phyloP scores from a whole-genome alignment of 2,329 filamentous ascomycete genomes.

The Penicillium thymicola region DNA sequence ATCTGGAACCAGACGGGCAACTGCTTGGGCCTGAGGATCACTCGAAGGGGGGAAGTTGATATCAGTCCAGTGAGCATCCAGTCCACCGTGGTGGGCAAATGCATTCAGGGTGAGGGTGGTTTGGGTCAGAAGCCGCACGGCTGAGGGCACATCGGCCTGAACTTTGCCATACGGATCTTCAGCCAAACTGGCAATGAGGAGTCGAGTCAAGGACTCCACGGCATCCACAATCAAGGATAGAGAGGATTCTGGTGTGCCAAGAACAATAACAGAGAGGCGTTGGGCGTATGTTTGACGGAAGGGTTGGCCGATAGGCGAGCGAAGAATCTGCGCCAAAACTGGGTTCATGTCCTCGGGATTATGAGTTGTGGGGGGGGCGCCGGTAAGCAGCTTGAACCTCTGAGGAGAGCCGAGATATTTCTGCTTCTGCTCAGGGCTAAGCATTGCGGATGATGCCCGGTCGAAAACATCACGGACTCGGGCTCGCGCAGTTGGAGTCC shows the following conservation, averaged over 20 bases:
- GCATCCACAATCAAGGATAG: constrained; percentile 67
- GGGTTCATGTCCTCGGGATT: constrained; percentile 51
- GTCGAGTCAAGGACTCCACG: constrained; percentile 63
- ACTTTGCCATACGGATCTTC: constrained; percentile 86
- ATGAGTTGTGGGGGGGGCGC: constrained; percentile 30
- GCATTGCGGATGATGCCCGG: constrained; percentile 38
- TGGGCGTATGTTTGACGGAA: constrained; percentile 69
- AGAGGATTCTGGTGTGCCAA: constrained; percentile 71
- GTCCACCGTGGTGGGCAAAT: constrained; percentile 52
- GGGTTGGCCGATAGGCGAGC: constrained; percentile 58
- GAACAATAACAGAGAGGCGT: constrained; percentile 63
- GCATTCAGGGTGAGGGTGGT: constrained; percentile 67
- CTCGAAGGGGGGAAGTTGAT: constrained; percentile 50
- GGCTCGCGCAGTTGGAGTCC: constrained; percentile 42
- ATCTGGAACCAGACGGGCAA: constrained; percentile 52
- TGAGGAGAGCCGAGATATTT: constrained; percentile 36
- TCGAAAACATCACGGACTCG: constrained; percentile 39
- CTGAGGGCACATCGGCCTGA: constrained; percentile 71
- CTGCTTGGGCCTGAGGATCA: constrained; percentile 29
- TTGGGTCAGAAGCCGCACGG: constrained; percentile 69
- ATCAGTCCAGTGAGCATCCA: constrained; percentile 75
- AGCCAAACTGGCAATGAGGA: constrained; percentile 69
- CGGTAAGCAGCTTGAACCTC: constrained; percentile 39
- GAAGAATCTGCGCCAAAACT: constrained; percentile 48
- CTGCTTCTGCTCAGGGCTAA: constrained; percentile 41